These are phyloP conservation scores for Ceratobasidium sp. DNA, from an alignment of 1,284 basidiomycete genomes.

Conservation along the genomic window DNA sequence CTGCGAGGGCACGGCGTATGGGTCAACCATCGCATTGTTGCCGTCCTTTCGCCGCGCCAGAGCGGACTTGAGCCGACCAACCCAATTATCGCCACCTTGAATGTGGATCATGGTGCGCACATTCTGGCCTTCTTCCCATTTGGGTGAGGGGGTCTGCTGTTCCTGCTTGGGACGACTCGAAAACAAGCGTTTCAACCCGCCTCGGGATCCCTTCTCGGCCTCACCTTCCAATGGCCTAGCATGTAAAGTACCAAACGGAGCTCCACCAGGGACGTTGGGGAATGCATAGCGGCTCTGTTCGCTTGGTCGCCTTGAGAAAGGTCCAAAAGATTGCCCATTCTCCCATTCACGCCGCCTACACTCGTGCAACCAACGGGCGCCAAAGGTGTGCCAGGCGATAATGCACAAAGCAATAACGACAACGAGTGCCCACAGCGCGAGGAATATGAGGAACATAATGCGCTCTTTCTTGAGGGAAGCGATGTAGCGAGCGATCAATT, in stretches of 20 bases:
- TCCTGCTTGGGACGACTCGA: neutral
- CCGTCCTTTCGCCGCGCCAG: slow-evolving; percentile 18
- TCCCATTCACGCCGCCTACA: slow-evolving; percentile 60
- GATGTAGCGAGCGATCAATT: slow-evolving; percentile 75
- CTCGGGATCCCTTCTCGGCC: slow-evolving; percentile 8
- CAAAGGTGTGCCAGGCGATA: slow-evolving; percentile 70
- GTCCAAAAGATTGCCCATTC: slow-evolving; percentile 51
- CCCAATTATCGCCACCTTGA: slow-evolving; percentile 22
- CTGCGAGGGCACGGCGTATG: neutral
- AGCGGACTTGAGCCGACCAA: slow-evolving; percentile 12
- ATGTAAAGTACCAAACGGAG: slow-evolving; percentile 12
- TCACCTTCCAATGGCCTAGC: neutral
- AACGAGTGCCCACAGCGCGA: slow-evolving; percentile 78
- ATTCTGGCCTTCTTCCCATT: slow-evolving; percentile 33
- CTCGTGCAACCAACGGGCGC: slow-evolving; percentile 56
- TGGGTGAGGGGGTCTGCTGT: slow-evolving; percentile 1
- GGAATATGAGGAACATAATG: slow-evolving; percentile 79
- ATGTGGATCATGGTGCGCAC: slow-evolving; percentile 18
- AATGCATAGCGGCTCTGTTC: slow-evolving; percentile 26
- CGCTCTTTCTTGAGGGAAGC: slow-evolving; percentile 76
- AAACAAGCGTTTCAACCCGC: slow-evolving; percentile 19
- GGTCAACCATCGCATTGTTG: neutral
- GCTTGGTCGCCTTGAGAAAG: slow-evolving; percentile 28
- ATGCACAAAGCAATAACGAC: slow-evolving; percentile 71
- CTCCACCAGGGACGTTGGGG: slow-evolving; percentile 15